A percentile compares a stretch with the other conserved stretches of the same genome.
These are phyloP conservation scores for Apiotrichum siamense DNA, from an alignment of 1,284 basidiomycete species.

Conservation along the genomic window DNA sequence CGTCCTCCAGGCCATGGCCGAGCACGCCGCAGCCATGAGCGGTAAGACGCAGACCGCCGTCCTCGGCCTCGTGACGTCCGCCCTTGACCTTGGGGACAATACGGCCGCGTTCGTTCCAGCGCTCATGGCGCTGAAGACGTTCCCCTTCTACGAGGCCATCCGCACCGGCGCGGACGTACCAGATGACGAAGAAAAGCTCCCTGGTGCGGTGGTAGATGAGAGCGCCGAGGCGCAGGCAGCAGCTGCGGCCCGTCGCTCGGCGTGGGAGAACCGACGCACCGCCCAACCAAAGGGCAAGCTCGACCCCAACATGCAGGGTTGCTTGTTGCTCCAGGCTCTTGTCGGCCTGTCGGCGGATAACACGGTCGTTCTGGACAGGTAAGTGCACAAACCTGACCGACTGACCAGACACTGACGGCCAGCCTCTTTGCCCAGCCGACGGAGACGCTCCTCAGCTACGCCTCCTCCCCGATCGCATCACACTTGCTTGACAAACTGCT, in stretches of 20 bases:
- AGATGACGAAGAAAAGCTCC: constrained; percentile 15
- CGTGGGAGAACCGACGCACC: constrained; percentile 42
- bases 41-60: constrained; percentile 42
- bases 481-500: constrained; percentile 74
- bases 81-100: constrained; percentile 58
- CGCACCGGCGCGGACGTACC: constrained; percentile 25
- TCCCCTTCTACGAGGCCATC: constrained; percentile 51
- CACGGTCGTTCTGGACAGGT: constrained; percentile 57
- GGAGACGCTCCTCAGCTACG: constrained; percentile 60
- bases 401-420: neutral
- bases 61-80: constrained; percentile 56
- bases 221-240: constrained; percentile 38
- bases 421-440: constrained; percentile 55
- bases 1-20: constrained; percentile 65
- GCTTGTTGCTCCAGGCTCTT: constrained; percentile 73
- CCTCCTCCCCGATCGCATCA: constrained; percentile 68
- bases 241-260: constrained; percentile 28
- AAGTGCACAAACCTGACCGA: neutral
- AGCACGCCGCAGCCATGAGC: constrained; percentile 56
- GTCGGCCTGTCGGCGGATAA: constrained; percentile 63
- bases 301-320: constrained; percentile 75
- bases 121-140: constrained; percentile 58
- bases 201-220: constrained; percentile 25
- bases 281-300: constrained; percentile 36
- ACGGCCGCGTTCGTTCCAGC: constrained; percentile 57